phyloP scores from a whole-genome alignment of 768 basidiomycete genomes.

The Lentinula sp. region DNA sequence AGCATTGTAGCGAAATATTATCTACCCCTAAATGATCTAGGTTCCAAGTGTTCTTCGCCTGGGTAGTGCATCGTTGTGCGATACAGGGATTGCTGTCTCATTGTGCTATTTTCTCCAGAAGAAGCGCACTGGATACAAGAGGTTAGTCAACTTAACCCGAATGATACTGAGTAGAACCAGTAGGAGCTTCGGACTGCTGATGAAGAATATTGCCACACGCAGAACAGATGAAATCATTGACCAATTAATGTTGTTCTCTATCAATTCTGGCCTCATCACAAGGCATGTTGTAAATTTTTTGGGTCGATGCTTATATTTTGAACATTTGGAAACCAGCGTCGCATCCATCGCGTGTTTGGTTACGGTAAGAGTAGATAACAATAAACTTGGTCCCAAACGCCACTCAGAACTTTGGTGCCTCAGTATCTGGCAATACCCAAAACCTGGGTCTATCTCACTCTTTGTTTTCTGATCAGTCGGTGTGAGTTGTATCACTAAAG shows the following conservation, averaged over 20 bases:
- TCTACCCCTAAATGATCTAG: constrained; percentile 6
- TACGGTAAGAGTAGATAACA: constrained; percentile 14
- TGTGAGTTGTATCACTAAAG: constrained; percentile 13
- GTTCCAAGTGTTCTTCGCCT: constrained; percentile 24
- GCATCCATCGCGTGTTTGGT: constrained; percentile 23
- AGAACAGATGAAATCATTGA: constrained; percentile 29
- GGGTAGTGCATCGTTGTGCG: constrained; percentile 24
- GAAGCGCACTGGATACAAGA: constrained; percentile 27
- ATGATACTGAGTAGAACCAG: background rate
- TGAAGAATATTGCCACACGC: background rate
- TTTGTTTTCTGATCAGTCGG: constrained; percentile 26
- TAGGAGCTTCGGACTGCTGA: background rate
- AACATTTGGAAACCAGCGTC: constrained; percentile 8
- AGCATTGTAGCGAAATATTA: background rate
- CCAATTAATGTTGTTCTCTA: constrained; percentile 24
- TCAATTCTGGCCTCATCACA: constrained; percentile 25
- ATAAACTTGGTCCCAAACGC: background rate
- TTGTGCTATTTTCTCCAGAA: constrained; percentile 23
- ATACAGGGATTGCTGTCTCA: constrained; percentile 24
- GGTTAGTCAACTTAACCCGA: constrained; percentile 10
- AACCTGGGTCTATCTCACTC: constrained; percentile 27
- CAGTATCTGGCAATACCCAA: constrained; percentile 23
- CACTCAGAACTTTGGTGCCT: background rate
- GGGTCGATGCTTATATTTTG: background rate
- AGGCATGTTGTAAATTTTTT: constrained; percentile 13